Evolutionary conservation across 2,329 filamentous ascomycete genomes (phyloP), one percentile per base, ranked within the genome.

Genomic region (Neocatenulostroma microsporum): DNA sequence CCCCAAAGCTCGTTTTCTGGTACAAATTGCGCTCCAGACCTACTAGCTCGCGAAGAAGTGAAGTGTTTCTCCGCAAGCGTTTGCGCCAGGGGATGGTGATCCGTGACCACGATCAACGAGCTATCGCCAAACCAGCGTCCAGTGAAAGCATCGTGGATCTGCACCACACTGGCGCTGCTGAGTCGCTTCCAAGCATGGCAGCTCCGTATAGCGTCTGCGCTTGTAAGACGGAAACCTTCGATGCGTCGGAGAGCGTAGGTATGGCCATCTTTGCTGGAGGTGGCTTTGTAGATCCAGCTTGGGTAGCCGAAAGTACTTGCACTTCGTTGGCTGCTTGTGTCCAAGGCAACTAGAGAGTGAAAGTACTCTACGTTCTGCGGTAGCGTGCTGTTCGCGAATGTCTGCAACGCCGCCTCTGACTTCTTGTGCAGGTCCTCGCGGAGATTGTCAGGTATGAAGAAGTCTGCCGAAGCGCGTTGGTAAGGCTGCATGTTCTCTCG

Each of bases 231-330:
- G 56, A 87, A 95, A 32, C 86, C 82, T 70, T 95, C 87, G 15
- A 98, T 73, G 44, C 91, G 75, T 45, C 91, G 76, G 30, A 98
- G 68, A 39, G 82, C 86, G 62, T 94, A 96, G n/a, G 80, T 78
- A 47, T 84, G 80, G 9, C 88, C 91, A 51, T 89, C 89, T 57
- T 91, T 91, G 60, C 76, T 81, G 6, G 86, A 94, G 17, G 82
- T 80, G 7, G 88, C 89, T 65, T 96, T 96, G 67, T 95, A 98
- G 1, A 94, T 77, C 86, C 88, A 96, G 51, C 82, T 94, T 5
- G 82, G 78, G 54, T 86, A 94, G 19, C 87, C 86, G 61, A 95
- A 95, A 12, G 83, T 76, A 10, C 76, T 73, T 4, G 80, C 75
- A 48, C 81, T 86, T 58, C 86, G 88, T 47, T 87, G 77, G 42